Percentiles rank a stretch among this genome's conserved stretches.
Conservation (phyloP, 1,284 basidiomycete species). For the Puccinia novopanici region DNA sequence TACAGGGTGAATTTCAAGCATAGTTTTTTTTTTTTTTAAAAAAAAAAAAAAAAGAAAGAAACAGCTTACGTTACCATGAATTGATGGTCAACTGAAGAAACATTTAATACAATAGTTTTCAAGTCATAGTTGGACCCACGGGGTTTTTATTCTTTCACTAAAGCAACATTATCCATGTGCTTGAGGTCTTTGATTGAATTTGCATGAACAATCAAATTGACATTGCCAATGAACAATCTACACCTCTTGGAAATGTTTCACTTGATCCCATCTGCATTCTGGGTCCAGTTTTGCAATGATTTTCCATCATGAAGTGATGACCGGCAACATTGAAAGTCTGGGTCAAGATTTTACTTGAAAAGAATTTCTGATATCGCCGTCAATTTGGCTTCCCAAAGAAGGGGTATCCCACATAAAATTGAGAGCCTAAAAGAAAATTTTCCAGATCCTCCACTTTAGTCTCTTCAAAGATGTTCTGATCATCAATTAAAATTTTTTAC, state of each 20-base stretch:
- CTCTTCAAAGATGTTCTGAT: conserved; percentile 71
- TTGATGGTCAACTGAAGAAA: conserved; percentile 82
- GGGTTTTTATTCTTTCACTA: conserved; percentile 93
- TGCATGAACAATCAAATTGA: conserved; percentile 33
- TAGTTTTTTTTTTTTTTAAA: neutral
- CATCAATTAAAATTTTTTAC: conserved; percentile 86
- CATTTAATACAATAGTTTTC: conserved; percentile 78
- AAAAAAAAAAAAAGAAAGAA: too few species aligned
- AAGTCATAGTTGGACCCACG: conserved; percentile 83
- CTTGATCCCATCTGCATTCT: conserved; percentile 77
- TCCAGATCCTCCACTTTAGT: conserved; percentile 70
- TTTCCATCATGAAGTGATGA: conserved; percentile 69
- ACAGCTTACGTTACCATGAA: conserved; percentile 74
- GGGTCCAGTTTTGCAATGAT: conserved; percentile 69
- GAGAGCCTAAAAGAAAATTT: conserved; percentile 71
- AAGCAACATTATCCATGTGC: conserved; percentile 80
- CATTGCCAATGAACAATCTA: conserved; percentile 76
- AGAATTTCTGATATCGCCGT: conserved; percentile 91
- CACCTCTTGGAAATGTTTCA: conserved; percentile 82
- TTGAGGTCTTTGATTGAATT: conserved; percentile 69
- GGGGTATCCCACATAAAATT: conserved; percentile 86
- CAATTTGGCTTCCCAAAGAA: conserved; percentile 92
- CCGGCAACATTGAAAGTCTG: conserved; percentile 68
- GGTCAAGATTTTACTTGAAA: conserved; percentile 74
- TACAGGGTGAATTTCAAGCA: neutral